Percentiles rank a stretch among this genome's conserved stretches.
Evolutionary conservation across 2,329 filamentous ascomycete genomes (phyloP).

Genomic region (Teratosphaeria epicoccoides): DNA sequence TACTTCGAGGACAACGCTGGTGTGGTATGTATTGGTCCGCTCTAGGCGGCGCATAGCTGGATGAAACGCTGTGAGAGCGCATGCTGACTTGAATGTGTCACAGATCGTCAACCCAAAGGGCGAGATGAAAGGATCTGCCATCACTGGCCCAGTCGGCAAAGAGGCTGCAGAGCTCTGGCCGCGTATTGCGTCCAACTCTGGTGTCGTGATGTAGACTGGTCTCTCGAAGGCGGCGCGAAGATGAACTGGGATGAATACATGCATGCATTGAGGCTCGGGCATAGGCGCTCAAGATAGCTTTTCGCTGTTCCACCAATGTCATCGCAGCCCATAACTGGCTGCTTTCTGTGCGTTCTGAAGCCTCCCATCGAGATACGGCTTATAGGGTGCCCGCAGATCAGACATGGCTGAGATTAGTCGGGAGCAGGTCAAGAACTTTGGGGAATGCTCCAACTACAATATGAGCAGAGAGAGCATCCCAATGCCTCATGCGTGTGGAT

Average conservation of each 20-base stretch:
- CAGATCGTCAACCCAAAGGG: constrained; percentile 99
- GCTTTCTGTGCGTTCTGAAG: not conserved
- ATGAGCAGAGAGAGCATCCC: no score
- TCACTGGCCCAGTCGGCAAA: constrained; percentile 98
- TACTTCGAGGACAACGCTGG: constrained; percentile 99
- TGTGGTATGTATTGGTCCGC: constrained; percentile 55
- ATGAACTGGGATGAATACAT: not conserved
- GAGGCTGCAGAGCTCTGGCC: constrained; percentile 99
- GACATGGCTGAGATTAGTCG: no score
- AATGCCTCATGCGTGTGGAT: no score
- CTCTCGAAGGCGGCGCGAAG: not conserved
- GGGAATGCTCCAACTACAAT: no score
- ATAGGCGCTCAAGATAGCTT: not conserved
- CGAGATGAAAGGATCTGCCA: constrained; percentile 99
- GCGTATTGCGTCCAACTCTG: constrained; percentile 99
- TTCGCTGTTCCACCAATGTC: not conserved
- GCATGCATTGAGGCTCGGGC: not conserved
- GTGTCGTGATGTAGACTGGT: constrained; percentile 83
- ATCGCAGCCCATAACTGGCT: not conserved
- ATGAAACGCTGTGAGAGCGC: not conserved
- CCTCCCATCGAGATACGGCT: not conserved
- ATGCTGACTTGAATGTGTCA: constrained; percentile 4
- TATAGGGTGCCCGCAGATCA: no score
- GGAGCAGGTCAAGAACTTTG: no score
- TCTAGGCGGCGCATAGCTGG: not conserved